Percentiles rank a stretch among this genome's conserved stretches.
These are phyloP conservation scores for Parietaria judaica DNA, from an alignment of 306 rosid species.

Conservation along the genomic window DNA sequence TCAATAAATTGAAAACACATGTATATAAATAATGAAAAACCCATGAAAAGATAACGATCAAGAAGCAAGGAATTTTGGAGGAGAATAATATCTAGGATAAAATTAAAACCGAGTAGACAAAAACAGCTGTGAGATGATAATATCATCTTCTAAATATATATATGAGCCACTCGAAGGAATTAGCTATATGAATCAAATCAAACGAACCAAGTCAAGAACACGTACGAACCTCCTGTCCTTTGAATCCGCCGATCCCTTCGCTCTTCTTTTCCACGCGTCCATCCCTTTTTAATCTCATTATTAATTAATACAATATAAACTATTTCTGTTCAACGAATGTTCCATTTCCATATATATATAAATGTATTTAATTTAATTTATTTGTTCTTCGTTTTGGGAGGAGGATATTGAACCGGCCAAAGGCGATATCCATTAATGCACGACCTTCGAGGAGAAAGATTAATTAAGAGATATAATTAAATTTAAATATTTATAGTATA, in stretches of 20 bases:
- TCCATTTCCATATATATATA: slow-evolving; percentile 15
- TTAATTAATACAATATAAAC: not conserved
- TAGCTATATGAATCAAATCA: slow-evolving; percentile 10
- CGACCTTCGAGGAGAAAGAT: slow-evolving; percentile 40
- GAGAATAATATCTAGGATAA: slow-evolving; percentile 18
- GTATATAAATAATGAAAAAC: not conserved
- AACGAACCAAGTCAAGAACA: slow-evolving; percentile 22
- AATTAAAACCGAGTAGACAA: slow-evolving; percentile 1
- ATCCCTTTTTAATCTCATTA: not conserved
- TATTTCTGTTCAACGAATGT: slow-evolving; percentile 19
- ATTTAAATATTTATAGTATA: not conserved
- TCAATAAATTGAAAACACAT: not conserved
- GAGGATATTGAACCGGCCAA: slow-evolving; percentile 47
- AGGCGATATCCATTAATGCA: slow-evolving; percentile 29
- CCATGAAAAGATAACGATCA: too few relatives aligned
- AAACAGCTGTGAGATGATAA: slow-evolving; percentile 31
- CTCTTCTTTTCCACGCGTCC: slow-evolving; percentile 46
- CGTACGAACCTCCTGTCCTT: slow-evolving; percentile 19
- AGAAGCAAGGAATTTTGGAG: not conserved
- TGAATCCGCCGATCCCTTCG: slow-evolving; percentile 34
- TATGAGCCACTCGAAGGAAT: too few relatives aligned
- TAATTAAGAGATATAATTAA: not conserved
- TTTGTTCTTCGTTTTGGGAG: not conserved
- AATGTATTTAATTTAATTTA: not conserved
- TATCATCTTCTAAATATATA: slow-evolving; percentile 1